Conservation (phyloP, 1,284 basidiomycete species). For the Leccinum angustisporum region DNA sequence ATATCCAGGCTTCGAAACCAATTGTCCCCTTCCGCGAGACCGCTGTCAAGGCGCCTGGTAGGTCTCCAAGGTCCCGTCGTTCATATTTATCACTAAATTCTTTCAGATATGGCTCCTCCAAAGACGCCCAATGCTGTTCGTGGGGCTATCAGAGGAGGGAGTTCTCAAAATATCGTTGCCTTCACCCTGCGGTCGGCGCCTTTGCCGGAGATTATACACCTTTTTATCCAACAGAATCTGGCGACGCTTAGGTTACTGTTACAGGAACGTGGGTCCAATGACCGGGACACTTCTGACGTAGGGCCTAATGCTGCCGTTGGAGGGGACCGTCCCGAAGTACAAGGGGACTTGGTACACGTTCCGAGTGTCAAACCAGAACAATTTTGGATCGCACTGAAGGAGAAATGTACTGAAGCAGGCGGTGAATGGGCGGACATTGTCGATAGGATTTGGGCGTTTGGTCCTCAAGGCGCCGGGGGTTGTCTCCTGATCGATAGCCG, state of each 20-base stretch:
- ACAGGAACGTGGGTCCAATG: conserved; percentile 44
- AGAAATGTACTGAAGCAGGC: conserved; percentile 67
- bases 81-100: conserved; percentile 16
- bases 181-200: conserved; percentile 85
- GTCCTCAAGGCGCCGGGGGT: conserved; percentile 84
- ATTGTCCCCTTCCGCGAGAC: conserved; percentile 99
- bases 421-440: conserved; percentile 79
- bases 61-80: conserved; percentile 8
- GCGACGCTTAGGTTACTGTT: conserved; percentile 54
- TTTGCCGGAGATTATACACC: conserved; percentile 64
- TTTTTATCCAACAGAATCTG: conserved; percentile 81
- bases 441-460: conserved; percentile 88
- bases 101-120: conserved; percentile 81
- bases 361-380: conserved; percentile 70
- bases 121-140: conserved; percentile 74
- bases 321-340: conserved; percentile 46
- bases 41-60: conserved; percentile 77
- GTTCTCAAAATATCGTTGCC: conserved; percentile 73
- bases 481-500: conserved; percentile 84
- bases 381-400: conserved; percentile 79
- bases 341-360: conserved; percentile 58
- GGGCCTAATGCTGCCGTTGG: conserved; percentile 38
- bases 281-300: conserved; percentile 28
- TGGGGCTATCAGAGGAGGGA: conserved; percentile 76
- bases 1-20: conserved; percentile 91